Conservation (phyloP, 1,284 basidiomycete species). For the Fomitopsis pinicola region DNA sequence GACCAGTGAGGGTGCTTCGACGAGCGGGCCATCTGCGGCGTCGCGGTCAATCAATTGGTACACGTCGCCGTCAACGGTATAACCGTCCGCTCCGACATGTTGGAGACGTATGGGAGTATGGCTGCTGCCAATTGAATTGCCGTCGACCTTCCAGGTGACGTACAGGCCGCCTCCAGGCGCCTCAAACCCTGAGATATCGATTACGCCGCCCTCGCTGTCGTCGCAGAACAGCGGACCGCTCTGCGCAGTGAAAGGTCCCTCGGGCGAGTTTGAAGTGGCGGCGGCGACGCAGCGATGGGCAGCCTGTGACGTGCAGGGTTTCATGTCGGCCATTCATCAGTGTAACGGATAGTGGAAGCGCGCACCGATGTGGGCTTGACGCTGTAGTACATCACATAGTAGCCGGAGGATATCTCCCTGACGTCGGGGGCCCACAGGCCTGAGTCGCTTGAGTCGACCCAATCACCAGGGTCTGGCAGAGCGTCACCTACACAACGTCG, state of each 20-base stretch:
- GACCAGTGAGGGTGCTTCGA: slow-evolving; percentile 17
- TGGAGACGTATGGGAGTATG: slow-evolving; percentile 3
- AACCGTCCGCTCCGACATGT: slow-evolving; percentile 19
- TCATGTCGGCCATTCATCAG: background rate
- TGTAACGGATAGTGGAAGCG: no score
- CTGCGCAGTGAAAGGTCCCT: slow-evolving; percentile 18
- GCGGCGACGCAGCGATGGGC: slow-evolving; percentile 17
- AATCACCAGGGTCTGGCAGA: background rate
- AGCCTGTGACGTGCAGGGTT: slow-evolving; percentile 11
- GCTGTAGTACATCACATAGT: slow-evolving; percentile 8
- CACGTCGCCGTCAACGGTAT: slow-evolving; percentile 10
- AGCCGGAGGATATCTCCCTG: background rate
- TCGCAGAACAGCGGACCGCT: slow-evolving; percentile 16
- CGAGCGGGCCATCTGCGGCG: slow-evolving; percentile 16
- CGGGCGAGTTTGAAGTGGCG: slow-evolving; percentile 14
- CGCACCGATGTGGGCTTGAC: background rate
- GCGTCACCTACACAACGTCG: background rate
- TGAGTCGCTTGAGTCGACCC: background rate
- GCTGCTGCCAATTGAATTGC: slow-evolving; percentile 14
- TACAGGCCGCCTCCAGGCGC: slow-evolving; percentile 15
- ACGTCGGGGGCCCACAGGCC: slow-evolving; percentile 6
- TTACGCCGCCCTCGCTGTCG: slow-evolving; percentile 17
- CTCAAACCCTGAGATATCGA: slow-evolving; percentile 21
- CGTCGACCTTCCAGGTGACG: slow-evolving; percentile 22
- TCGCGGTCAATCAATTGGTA: slow-evolving; percentile 14